A percentile compares a stretch with the other conserved stretches of the same genome.
phyloP scores from a whole-genome alignment of 176 grass and related monocot genomes.

The Juncus inflexus region DNA sequence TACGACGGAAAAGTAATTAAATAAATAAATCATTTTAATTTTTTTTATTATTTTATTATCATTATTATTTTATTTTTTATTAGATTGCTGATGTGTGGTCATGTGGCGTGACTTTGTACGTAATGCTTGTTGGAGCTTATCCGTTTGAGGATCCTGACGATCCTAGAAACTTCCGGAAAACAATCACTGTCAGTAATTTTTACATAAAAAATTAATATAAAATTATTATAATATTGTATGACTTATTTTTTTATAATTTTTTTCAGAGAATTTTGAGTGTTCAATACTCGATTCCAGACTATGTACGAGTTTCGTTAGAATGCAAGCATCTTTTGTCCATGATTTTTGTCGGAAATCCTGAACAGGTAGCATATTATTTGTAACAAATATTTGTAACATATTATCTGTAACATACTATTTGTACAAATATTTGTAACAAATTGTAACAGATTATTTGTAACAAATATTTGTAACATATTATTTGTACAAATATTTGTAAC shows the following conservation, averaged over 20 bases:
- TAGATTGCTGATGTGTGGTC: slow-evolving; percentile 99
- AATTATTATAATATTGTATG: background rate
- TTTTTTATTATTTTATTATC: background rate
- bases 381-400: background rate
- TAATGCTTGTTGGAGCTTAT: slow-evolving; percentile 97
- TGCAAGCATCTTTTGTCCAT: slow-evolving; percentile 83
- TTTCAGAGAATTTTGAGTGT: slow-evolving; percentile 90
- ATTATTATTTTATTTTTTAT: slow-evolving; percentile 6
- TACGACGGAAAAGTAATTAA: slow-evolving; percentile 85
- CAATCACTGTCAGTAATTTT: slow-evolving; percentile 60
- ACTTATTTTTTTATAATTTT: slow-evolving; percentile 2
- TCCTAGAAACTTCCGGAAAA: slow-evolving; percentile 90
- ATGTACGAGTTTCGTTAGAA: slow-evolving; percentile 74
- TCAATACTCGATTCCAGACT: slow-evolving; percentile 74
- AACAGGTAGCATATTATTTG: slow-evolving; percentile 51
- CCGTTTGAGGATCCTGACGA: slow-evolving; percentile 89
- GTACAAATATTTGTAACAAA: background rate
- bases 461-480: background rate
- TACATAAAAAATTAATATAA: background rate
- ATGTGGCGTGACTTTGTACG: slow-evolving; percentile 91
- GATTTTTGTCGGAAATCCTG: slow-evolving; percentile 87
- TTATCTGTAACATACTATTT: background rate
- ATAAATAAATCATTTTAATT: background rate
- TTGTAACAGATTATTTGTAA: background rate
- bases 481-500: background rate